A percentile compares a stretch with the other conserved stretches of the same genome.
phyloP scores from a whole-genome alignment of 345 rosid species.

The Hevea brasiliensis region DNA sequence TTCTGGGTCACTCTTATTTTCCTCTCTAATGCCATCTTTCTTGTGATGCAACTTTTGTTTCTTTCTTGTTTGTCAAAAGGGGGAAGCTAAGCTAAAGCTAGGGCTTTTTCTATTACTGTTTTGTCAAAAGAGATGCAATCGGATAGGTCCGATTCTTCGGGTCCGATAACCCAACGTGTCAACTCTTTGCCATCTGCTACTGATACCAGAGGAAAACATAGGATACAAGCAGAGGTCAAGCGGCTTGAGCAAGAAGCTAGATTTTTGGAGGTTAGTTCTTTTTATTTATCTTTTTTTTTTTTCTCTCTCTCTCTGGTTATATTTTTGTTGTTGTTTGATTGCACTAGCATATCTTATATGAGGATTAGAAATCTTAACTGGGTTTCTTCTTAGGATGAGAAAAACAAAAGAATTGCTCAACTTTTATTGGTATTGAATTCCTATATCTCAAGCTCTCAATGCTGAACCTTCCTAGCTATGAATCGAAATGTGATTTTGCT shows the following conservation, averaged over 20 bases:
- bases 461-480: not conserved
- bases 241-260: conserved; percentile 32
- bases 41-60: conserved; percentile 14
- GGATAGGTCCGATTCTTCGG: conserved; percentile 51
- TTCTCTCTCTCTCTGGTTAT: not conserved
- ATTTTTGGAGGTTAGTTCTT: conserved; percentile 26
- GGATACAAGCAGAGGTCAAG: conserved; percentile 34
- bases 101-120: conserved; percentile 12
- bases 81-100: conserved; percentile 1
- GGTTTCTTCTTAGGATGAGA: not conserved
- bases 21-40: conserved; percentile 19
- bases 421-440: conserved; percentile 1
- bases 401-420: not conserved
- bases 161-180: conserved; percentile 44
- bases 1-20: conserved; percentile 39
- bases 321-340: conserved; percentile 4
- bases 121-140: conserved; percentile 47
- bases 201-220: conserved; percentile 32
- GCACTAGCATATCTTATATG: not conserved
- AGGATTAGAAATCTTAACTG: not conserved
- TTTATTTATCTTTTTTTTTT: not conserved
- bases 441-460: not conserved
- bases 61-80: not conserved
- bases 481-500: not conserved
- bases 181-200: conserved; percentile 22